Evolutionary conservation across 78 protist species (phyloP).

Genomic region (Dictyostelium firmibasis): DNA sequence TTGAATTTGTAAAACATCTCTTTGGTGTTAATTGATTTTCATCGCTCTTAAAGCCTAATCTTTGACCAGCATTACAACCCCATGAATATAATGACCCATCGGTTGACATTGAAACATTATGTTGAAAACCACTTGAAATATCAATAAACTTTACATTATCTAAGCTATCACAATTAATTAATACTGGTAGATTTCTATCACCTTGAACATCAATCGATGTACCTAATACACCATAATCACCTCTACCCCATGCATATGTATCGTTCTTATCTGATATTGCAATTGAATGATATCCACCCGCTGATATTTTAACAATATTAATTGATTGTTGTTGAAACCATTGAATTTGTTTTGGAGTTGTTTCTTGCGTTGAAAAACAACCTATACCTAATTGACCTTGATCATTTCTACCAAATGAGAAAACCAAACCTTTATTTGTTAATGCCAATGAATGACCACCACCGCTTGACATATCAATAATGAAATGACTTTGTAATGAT

Average conservation of each 20-base stretch:
- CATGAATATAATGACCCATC: neutral
- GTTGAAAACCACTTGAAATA: constrained; percentile 59
- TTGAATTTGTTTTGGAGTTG: constrained; percentile 32
- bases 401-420: constrained; percentile 51
- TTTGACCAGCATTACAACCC: constrained; percentile 56
- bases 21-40: constrained; percentile 33
- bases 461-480: constrained; percentile 25
- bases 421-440: constrained; percentile 22
- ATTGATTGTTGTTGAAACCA: neutral
- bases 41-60: neutral
- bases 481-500: neutral
- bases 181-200: neutral
- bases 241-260: constrained; percentile 29
- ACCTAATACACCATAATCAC: constrained; percentile 60
- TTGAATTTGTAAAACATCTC: neutral
- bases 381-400: constrained; percentile 70
- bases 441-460: constrained; percentile 68
- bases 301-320: constrained; percentile 6
- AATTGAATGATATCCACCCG: constrained; percentile 76
- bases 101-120: constrained; percentile 6
- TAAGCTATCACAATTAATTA: neutral
- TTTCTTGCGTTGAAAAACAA: neutral
- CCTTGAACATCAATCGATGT: neutral
- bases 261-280: constrained; percentile 1
- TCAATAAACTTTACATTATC: neutral